These are phyloP conservation scores for Solanum sejunctum DNA, from an alignment of 257 asterid species.

Conservation along the genomic window DNA sequence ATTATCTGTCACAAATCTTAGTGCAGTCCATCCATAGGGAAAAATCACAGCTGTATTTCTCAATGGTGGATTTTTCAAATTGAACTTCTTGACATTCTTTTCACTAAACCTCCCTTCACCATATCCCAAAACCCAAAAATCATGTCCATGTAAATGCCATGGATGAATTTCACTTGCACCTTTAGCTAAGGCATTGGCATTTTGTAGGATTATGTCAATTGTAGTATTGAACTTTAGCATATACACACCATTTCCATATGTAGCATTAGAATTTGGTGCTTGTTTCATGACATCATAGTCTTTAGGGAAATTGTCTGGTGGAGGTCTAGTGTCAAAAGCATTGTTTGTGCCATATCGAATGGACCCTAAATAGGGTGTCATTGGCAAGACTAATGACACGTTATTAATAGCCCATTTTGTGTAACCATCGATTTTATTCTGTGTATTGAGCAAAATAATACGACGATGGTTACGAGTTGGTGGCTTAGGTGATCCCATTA, in stretches of 20 bases:
- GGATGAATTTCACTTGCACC: slow-evolving; percentile 80
- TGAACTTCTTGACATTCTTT: slow-evolving; percentile 29
- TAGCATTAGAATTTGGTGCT: slow-evolving; percentile 41
- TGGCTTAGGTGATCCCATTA: slow-evolving; percentile 25
- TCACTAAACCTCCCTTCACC: slow-evolving; percentile 60
- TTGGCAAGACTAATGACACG: slow-evolving; percentile 47
- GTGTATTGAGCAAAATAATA: slow-evolving; percentile 52
- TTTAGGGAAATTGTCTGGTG: slow-evolving; percentile 20
- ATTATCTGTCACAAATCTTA: slow-evolving; percentile 65
- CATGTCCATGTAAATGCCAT: slow-evolving; percentile 90
- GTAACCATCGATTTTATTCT: slow-evolving; percentile 48
- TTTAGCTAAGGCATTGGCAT: slow-evolving; percentile 45
- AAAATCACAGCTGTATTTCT: slow-evolving; percentile 56
- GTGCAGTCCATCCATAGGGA: slow-evolving; percentile 82
- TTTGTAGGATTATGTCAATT: slow-evolving; percentile 58
- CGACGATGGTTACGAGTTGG: slow-evolving; percentile 25
- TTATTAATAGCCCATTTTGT: slow-evolving; percentile 78
- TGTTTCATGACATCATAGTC: slow-evolving; percentile 43
- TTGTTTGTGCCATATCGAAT: slow-evolving; percentile 18
- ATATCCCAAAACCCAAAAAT: slow-evolving; percentile 68
- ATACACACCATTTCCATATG: slow-evolving; percentile 49
- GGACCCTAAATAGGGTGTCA: slow-evolving; percentile 66
- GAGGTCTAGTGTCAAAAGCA: slow-evolving; percentile 27
- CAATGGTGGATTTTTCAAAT: slow-evolving; percentile 54
- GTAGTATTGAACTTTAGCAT: slow-evolving; percentile 37